phyloP scores from a whole-genome alignment of 805 yeast species.

The Candida khao-thaluensis region DNA sequence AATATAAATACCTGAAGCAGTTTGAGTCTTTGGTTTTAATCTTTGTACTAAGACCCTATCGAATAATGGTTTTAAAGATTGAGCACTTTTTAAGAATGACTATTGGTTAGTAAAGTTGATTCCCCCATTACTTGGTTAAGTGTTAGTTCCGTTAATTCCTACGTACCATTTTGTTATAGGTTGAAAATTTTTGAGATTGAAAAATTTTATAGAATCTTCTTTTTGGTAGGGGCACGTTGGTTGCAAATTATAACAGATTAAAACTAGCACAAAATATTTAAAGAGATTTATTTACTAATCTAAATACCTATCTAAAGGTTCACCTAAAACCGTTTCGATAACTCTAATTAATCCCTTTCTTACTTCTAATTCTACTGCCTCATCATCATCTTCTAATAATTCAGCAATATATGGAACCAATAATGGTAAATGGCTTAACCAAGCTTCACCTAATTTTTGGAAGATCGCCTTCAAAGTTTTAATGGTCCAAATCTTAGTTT shows the following conservation, averaged over 20 bases:
- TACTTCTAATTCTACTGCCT: constrained; percentile 84
- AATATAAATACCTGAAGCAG: constrained; percentile 88
- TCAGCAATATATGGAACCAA: constrained; percentile 95
- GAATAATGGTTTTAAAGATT: constrained; percentile 85
- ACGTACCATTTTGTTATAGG: constrained; percentile 12
- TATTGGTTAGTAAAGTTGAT: constrained; percentile 19
- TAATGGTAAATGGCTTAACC: constrained; percentile 90
- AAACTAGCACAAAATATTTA: too few relatives aligned
- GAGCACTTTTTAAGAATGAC: constrained; percentile 75
- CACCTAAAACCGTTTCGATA: constrained; percentile 90
- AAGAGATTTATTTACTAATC: constrained; percentile 26
- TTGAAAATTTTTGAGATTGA: constrained; percentile 13
- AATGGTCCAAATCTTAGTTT: constrained; percentile 82
- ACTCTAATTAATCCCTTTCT: constrained; percentile 88
- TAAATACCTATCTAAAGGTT: constrained; percentile 83
- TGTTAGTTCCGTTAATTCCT: too few relatives aligned
- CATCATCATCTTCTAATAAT: constrained; percentile 92
- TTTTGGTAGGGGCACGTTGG: constrained; percentile 11
- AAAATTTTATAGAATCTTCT: constrained; percentile 15
- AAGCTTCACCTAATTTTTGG: constrained; percentile 90
- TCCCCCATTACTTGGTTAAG: too few relatives aligned
- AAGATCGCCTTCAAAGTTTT: constrained; percentile 77
- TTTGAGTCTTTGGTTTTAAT: constrained; percentile 84
- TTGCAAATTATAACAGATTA: constrained; percentile 3
- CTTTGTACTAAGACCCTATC: constrained; percentile 97